A percentile compares a stretch with the other conserved stretches of the same genome.
These are phyloP conservation scores for Quercus aquifolioides DNA, from an alignment of 306 rosid genomes.

Conservation along the genomic window DNA sequence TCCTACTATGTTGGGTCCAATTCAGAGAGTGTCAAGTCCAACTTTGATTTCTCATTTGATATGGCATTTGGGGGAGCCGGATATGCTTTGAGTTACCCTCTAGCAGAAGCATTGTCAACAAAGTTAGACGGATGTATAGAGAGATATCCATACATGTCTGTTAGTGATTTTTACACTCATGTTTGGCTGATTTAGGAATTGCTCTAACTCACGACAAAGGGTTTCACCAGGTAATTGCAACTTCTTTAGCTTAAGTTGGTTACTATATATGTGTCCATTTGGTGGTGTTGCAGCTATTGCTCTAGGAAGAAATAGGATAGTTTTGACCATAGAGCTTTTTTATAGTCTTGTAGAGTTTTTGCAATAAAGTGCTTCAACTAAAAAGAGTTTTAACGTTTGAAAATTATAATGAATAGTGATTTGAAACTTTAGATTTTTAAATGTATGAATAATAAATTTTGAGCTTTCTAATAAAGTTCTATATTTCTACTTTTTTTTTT, in stretches of 20 bases:
- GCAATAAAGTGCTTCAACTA: no score
- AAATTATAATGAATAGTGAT: no score
- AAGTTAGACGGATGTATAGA: constrained; percentile 35
- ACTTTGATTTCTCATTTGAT: constrained; percentile 28
- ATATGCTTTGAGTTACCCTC: constrained; percentile 46
- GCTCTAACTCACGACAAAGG: constrained; percentile 32
- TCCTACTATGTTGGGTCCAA: constrained; percentile 34
- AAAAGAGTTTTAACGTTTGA: no score
- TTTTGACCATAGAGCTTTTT: no score
- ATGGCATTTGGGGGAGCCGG: constrained; percentile 59
- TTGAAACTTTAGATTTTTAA: no score
- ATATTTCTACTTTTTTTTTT: no score
- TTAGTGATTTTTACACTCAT: constrained; percentile 29
- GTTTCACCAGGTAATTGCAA: constrained; percentile 47
- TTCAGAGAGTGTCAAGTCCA: constrained; percentile 3
- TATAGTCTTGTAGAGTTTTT: no score
- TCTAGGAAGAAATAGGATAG: no score
- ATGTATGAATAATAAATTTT: no score
- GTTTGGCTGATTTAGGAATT: constrained; percentile 43
- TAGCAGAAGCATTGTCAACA: constrained; percentile 15
- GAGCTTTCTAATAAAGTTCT: no score
- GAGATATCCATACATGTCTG: constrained; percentile 26
- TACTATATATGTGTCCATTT: neutral
- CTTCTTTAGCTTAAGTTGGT: no score
- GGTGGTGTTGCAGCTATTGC: neutral